phyloP scores from a whole-genome alignment of 2,329 filamentous ascomycete species.

The Fusarium illudens region DNA sequence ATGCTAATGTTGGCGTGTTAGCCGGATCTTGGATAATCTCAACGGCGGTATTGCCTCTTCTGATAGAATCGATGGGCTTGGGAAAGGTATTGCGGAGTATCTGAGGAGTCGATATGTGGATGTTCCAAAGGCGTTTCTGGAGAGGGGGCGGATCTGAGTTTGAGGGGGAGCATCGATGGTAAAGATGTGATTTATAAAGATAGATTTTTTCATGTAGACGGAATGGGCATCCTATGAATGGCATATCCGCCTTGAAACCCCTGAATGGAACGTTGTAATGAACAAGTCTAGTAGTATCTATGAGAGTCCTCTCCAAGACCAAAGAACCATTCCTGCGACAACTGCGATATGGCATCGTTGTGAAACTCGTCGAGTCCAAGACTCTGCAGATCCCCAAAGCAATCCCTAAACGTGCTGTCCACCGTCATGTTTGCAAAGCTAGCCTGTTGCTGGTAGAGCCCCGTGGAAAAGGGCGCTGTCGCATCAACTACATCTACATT shows the following conservation, averaged over 20 bases:
- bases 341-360: conserved; percentile 41
- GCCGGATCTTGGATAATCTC: conserved; percentile 54
- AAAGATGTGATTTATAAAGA: not conserved
- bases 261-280: not conserved
- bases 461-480: conserved; percentile 7
- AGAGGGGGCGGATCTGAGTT: conserved; percentile 46
- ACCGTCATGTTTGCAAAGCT: conserved; percentile 44
- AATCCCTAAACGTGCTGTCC: conserved; percentile 51
- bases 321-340: conserved; percentile 37
- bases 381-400: conserved; percentile 45
- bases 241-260: too few relatives aligned
- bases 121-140: conserved; percentile 53
- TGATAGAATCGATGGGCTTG: conserved; percentile 54
- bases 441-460: not conserved
- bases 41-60: conserved; percentile 55
- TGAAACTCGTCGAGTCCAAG: conserved; percentile 36
- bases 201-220: not conserved
- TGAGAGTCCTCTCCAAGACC: conserved; percentile 24
- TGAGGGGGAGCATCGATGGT: not conserved
- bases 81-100: conserved; percentile 57
- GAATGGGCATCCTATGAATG: not conserved
- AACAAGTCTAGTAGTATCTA: conserved; percentile 15
- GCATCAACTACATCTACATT: conserved; percentile 3
- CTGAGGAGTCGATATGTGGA: conserved; percentile 55
- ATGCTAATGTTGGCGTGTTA: conserved; percentile 16